A percentile compares a stretch with the other conserved stretches of the same genome.
Conservation (phyloP, 345 rosid species). For the Cardamine resedifolia region DNA sequence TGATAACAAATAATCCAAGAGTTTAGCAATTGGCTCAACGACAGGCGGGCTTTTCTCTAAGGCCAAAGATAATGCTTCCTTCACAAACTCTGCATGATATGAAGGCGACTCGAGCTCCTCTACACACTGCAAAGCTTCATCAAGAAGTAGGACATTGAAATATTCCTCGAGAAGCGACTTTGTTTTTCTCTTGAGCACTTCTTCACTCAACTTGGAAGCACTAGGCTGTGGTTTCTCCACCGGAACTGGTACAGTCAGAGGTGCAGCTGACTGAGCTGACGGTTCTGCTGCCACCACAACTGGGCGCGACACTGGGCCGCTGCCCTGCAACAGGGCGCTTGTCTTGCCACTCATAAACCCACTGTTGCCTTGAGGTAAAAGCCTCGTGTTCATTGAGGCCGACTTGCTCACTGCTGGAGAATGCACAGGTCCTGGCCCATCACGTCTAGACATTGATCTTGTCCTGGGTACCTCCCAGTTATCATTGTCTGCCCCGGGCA, state of each 20-base stretch:
- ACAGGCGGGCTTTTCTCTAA: slow-evolving; percentile 67
- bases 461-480: slow-evolving; percentile 77
- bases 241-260: slow-evolving; percentile 22
- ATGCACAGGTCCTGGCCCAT: slow-evolving; percentile 53
- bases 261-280: slow-evolving; percentile 34
- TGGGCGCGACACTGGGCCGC: slow-evolving; percentile 25
- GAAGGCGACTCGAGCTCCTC: slow-evolving; percentile 61
- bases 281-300: slow-evolving; percentile 35
- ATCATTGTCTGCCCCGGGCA: slow-evolving; percentile 82
- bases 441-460: slow-evolving; percentile 78
- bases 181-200: slow-evolving; percentile 52
- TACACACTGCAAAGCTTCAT: slow-evolving; percentile 66
- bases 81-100: slow-evolving; percentile 68
- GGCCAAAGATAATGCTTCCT: slow-evolving; percentile 61
- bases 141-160: slow-evolving; percentile 47
- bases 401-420: slow-evolving; percentile 49
- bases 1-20: slow-evolving; percentile 47
- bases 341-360: slow-evolving; percentile 66
- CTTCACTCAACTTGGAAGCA: slow-evolving; percentile 41
- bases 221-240: slow-evolving; percentile 38
- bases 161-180: slow-evolving; percentile 65
- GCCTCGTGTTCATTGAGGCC: slow-evolving; percentile 56
- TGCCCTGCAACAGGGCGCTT: slow-evolving; percentile 79
- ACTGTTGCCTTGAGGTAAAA: slow-evolving; percentile 78
- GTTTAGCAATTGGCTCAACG: slow-evolving; percentile 45